A percentile compares a stretch with the other conserved stretches of the same genome.
Evolutionary conservation across 257 asterid species (phyloP).

Genomic region (Echites panduratus): DNA sequence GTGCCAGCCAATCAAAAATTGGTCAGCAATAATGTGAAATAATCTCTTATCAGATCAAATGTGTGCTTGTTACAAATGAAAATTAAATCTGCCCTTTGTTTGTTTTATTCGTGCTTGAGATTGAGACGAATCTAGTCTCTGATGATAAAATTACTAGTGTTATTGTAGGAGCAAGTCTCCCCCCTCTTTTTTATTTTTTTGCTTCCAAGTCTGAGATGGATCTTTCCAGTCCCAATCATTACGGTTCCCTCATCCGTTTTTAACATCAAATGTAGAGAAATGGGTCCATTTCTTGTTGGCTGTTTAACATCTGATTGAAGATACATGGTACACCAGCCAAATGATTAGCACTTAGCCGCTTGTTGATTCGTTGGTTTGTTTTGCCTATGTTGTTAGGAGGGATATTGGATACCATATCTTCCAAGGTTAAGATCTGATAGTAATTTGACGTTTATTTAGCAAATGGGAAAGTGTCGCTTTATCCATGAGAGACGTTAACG

Average conservation of each 20-base stretch:
- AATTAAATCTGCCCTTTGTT: too few relatives aligned
- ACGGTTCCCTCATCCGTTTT: neutral
- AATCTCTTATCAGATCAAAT: neutral
- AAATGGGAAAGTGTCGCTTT: neutral
- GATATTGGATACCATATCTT: neutral
- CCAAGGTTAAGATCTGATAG: neutral
- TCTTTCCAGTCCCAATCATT: neutral
- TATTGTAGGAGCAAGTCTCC: too few relatives aligned
- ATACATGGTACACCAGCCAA: neutral
- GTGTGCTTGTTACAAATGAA: too few relatives aligned
- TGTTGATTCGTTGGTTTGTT: neutral
- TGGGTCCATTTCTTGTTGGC: neutral
- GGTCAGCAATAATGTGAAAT: neutral
- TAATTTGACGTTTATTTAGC: neutral
- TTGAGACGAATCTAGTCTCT: too few relatives aligned
- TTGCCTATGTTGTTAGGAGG: too few relatives aligned
- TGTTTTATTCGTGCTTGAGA: too few relatives aligned
- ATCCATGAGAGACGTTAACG: too few relatives aligned
- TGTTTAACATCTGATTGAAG: neutral
- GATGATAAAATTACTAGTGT: too few relatives aligned
- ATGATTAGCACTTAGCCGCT: neutral
- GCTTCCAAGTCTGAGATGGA: too few relatives aligned
- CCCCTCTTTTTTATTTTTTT: too few relatives aligned
- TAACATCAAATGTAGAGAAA: neutral
- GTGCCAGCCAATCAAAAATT: neutral